phyloP scores from a whole-genome alignment of 2,329 filamentous ascomycete genomes.

The Akanthomyces uredinophilus region DNA sequence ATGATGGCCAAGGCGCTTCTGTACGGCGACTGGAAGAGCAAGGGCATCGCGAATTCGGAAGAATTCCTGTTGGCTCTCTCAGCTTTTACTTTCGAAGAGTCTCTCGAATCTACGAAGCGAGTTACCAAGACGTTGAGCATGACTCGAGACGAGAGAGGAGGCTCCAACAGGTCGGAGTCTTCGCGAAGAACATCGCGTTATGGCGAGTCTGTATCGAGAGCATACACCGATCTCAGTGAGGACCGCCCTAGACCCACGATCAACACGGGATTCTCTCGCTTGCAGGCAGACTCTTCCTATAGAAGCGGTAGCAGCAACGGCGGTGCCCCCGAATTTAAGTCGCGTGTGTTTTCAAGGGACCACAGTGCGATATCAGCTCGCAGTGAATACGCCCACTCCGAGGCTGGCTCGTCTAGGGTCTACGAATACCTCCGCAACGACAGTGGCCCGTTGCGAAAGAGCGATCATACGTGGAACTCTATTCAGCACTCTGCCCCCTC shows the following conservation, averaged over 20 bases:
- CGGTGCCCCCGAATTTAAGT: neutral
- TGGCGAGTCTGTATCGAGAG: neutral
- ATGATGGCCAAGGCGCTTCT: constrained; percentile 6
- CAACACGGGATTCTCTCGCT: neutral
- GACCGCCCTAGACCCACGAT: neutral
- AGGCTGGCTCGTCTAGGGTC: neutral
- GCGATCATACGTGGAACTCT: neutral
- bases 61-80: constrained; percentile 5
- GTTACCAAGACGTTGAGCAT: neutral
- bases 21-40: constrained; percentile 1
- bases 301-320: neutral
- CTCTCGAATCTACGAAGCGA: neutral
- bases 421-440: neutral
- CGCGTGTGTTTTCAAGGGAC: neutral
- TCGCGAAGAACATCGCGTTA: neutral
- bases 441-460: neutral
- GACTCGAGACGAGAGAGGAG: neutral
- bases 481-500: neutral
- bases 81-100: neutral
- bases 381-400: constrained; percentile 6
- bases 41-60: constrained; percentile 3
- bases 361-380: neutral
- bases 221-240: neutral
- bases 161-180: neutral
- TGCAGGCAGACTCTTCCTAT: neutral